These are phyloP conservation scores for Trypanosoma congolense DNA, from an alignment of 208 protist genomes.

Conservation along the genomic window DNA sequence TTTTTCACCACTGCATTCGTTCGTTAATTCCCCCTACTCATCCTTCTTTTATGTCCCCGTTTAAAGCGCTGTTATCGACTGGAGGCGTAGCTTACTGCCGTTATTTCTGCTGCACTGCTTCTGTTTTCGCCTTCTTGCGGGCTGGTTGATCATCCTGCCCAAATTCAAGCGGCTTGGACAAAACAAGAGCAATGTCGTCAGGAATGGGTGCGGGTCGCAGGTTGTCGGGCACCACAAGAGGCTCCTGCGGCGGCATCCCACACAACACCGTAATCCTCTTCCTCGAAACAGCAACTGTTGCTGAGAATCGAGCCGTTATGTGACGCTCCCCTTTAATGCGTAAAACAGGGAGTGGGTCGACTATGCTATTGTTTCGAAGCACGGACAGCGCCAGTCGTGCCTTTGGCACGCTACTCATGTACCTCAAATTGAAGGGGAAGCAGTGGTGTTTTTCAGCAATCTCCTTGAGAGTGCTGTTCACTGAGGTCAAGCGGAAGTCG, in stretches of 20 bases:
- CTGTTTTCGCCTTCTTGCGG: neutral
- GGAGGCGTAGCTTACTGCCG: too few relatives aligned
- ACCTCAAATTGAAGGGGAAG: conserved; percentile 80
- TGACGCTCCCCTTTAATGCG: conserved; percentile 43
- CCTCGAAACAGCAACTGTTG: conserved; percentile 67
- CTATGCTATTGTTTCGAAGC: conserved; percentile 49
- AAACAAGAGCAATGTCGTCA: conserved; percentile 34
- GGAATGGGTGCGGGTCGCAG: conserved; percentile 22
- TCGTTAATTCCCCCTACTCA: too few relatives aligned
- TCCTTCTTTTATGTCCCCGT: too few relatives aligned
- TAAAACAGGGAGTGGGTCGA: conserved; percentile 59
- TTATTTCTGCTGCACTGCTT: too few relatives aligned
- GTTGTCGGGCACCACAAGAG: conserved; percentile 30
- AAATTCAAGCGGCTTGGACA: conserved; percentile 41
- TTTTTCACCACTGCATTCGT: too few relatives aligned
- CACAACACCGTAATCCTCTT: conserved; percentile 74
- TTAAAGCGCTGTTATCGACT: too few relatives aligned
- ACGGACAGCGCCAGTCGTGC: conserved; percentile 63
- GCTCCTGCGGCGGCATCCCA: conserved; percentile 48
- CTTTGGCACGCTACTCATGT: conserved; percentile 52
- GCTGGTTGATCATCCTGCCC: conserved; percentile 18
- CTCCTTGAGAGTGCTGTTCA: conserved; percentile 50
- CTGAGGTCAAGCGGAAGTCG: conserved; percentile 57
- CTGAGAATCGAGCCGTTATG: conserved; percentile 75
- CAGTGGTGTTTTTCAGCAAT: conserved; percentile 65